These are phyloP conservation scores for Bjerkandera adusta DNA, from an alignment of 1,284 basidiomycete species.

Conservation along the genomic window DNA sequence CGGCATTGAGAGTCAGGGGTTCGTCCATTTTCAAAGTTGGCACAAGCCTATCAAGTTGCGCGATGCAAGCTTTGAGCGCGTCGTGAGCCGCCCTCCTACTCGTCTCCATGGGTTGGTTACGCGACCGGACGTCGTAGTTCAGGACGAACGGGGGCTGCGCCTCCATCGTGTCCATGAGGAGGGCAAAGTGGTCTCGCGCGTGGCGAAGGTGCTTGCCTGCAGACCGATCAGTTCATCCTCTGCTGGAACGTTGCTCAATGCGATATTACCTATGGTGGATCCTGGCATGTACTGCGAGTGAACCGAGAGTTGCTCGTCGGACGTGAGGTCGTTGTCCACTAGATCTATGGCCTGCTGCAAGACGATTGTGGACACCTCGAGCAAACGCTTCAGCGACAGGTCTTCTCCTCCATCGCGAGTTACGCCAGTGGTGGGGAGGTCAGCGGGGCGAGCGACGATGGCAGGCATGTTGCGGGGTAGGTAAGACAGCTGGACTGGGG, in stretches of 20 bases:
- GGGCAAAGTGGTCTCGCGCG: constrained; percentile 75
- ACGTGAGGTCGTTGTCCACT: constrained; percentile 57
- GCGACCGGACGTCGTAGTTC: constrained; percentile 71
- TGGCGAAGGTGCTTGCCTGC: constrained; percentile 81
- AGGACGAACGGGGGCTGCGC: constrained; percentile 51
- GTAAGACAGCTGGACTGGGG: background rate
- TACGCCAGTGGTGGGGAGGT: background rate
- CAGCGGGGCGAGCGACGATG: background rate
- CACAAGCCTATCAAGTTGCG: constrained; percentile 51
- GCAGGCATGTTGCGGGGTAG: constrained; percentile 3
- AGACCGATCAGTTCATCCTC: background rate
- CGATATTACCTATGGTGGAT: constrained; percentile 78
- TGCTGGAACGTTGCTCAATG: constrained; percentile 2
- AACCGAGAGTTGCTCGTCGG: constrained; percentile 66
- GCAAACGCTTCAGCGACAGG: constrained; percentile 45
- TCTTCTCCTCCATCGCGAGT: constrained; percentile 20
- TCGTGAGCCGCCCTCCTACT: constrained; percentile 55
- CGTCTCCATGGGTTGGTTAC: constrained; percentile 81
- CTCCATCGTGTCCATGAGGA: constrained; percentile 58
- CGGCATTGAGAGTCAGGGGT: constrained; percentile 66
- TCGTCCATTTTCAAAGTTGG: constrained; percentile 48
- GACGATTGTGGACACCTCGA: constrained; percentile 63
- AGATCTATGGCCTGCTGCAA: constrained; percentile 71
- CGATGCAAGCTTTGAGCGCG: constrained; percentile 56
- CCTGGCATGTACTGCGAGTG: constrained; percentile 72